A percentile compares a stretch with the other conserved stretches of the same genome.
Evolutionary conservation across 345 rosid genomes (phyloP).

Genomic region (Mercurialis annua): DNA sequence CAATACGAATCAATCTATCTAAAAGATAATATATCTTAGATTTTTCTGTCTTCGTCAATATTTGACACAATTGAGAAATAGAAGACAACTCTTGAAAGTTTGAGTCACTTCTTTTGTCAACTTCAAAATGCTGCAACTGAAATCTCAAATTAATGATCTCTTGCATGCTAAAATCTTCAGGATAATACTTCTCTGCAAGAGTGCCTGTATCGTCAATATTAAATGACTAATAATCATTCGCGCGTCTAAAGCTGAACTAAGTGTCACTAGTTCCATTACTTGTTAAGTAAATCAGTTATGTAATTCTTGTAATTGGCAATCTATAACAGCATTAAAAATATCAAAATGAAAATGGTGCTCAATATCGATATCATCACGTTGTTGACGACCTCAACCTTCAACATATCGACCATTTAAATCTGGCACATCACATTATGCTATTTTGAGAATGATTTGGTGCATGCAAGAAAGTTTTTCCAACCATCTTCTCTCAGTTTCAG

Average conservation of each 20-base stretch:
- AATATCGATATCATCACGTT: neutral
- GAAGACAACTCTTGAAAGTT: neutral
- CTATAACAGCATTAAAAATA: neutral
- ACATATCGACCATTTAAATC: neutral
- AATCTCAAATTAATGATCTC: neutral
- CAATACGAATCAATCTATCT: neutral
- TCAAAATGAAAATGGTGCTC: neutral
- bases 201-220: slow-evolving; percentile 1
- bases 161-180: neutral
- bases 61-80: neutral
- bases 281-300: neutral
- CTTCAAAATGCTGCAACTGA: neutral
- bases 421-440: neutral
- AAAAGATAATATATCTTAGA: neutral
- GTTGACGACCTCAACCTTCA: neutral
- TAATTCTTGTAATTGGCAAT: neutral
- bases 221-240: neutral
- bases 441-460: neutral
- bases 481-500: neutral
- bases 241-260: neutral
- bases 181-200: neutral
- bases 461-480: neutral
- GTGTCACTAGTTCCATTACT: neutral
- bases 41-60: neutral
- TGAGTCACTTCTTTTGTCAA: neutral